Percentiles rank a stretch among this genome's conserved stretches.
phyloP scores from a whole-genome alignment of 2,329 filamentous ascomycete genomes.

The Talaromyces amestolkiae region DNA sequence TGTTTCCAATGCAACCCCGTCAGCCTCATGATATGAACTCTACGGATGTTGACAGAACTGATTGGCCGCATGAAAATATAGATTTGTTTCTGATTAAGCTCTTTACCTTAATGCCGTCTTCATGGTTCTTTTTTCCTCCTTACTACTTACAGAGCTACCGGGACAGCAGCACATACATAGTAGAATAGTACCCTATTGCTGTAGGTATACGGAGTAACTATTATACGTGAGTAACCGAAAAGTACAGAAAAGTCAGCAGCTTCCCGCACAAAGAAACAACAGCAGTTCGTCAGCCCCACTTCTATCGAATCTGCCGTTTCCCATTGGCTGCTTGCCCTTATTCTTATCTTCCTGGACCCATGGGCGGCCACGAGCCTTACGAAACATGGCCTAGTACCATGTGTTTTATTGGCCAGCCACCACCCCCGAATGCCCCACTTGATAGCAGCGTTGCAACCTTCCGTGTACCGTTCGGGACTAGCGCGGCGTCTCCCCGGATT shows the following conservation, averaged over 20 bases:
- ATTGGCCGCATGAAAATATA: neutral
- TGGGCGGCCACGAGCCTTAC: neutral
- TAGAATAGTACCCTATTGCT: too few relatives aligned
- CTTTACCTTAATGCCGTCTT: neutral
- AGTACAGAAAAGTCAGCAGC: neutral
- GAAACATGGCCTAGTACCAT: neutral
- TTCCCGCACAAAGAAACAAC: neutral
- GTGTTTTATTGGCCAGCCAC: neutral
- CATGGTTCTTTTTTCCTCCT: neutral
- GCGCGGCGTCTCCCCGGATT: neutral
- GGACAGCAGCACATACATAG: too few relatives aligned
- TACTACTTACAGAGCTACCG: neutral
- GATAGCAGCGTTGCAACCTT: conserved; percentile 20
- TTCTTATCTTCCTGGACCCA: conserved; percentile 8
- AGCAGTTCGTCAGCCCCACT: neutral
- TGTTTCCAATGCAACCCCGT: conserved; percentile 5
- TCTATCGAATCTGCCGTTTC: neutral
- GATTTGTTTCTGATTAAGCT: neutral
- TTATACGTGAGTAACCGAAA: too few relatives aligned
- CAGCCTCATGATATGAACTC: neutral
- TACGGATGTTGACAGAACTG: too few relatives aligned
- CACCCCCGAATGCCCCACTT: neutral
- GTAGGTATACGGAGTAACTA: too few relatives aligned
- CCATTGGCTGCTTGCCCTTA: neutral
- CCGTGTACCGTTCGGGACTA: neutral